These are phyloP conservation scores for Ogataea methanolica DNA, from an alignment of 805 yeast genomes.

Conservation along the genomic window DNA sequence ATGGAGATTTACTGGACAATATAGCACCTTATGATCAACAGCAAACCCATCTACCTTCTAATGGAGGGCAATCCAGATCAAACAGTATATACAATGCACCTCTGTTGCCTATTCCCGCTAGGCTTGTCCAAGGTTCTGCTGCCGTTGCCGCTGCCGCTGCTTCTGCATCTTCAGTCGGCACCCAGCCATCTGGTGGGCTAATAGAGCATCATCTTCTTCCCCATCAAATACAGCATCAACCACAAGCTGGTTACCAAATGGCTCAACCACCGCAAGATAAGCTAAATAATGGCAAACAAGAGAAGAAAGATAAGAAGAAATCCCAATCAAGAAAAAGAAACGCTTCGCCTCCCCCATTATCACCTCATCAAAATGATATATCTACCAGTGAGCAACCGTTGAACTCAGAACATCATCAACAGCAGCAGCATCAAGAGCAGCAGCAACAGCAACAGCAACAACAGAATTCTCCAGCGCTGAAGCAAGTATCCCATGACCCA, in stretches of 20 bases:
- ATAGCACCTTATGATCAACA: conserved; percentile 21
- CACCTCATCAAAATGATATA: background rate
- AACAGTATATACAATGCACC: conserved; percentile 20
- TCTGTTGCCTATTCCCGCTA: conserved; percentile 18
- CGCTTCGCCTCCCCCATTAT: background rate
- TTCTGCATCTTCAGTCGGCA: no score
- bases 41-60: conserved; percentile 5
- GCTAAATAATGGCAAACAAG: conserved; percentile 1
- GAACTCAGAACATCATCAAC: background rate
- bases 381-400: background rate
- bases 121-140: conserved; percentile 11
- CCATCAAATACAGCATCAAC: conserved; percentile 4
- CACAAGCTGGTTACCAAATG: conserved; percentile 6
- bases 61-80: conserved; percentile 12
- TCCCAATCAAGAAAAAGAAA: conserved; percentile 2
- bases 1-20: conserved; percentile 24
- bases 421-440: background rate
- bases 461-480: background rate
- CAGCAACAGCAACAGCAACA: background rate
- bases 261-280: conserved; percentile 7
- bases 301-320: conserved; percentile 1
- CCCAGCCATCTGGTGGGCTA: conserved; percentile 3
- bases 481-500: background rate
- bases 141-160: conserved; percentile 3
- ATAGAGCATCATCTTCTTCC: conserved; percentile 6